A percentile compares a stretch with the other conserved stretches of the same genome.
Evolutionary conservation across 768 basidiomycete species (phyloP).

Genomic region (Termitomyces sp.): DNA sequence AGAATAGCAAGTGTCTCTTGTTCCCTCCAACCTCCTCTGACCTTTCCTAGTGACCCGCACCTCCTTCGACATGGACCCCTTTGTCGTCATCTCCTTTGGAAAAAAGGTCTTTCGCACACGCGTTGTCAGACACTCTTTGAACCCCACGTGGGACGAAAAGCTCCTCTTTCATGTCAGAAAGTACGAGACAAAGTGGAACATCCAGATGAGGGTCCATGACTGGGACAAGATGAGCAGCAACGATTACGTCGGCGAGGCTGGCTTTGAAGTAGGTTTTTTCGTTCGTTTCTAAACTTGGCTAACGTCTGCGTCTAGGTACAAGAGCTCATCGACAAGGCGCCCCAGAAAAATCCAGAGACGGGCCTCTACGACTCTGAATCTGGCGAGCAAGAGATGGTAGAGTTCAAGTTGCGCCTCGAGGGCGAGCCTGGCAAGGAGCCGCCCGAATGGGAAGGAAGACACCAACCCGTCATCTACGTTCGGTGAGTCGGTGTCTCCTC

Average conservation of each 20-base stretch:
- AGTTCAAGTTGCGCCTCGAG: constrained; percentile 60
- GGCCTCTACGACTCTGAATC: constrained; percentile 53
- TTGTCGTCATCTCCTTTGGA: constrained; percentile 92
- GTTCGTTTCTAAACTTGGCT: background rate
- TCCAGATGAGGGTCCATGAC: constrained; percentile 83
- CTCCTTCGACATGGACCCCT: constrained; percentile 97
- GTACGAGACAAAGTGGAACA: constrained; percentile 49
- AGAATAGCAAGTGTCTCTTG: constrained; percentile 63
- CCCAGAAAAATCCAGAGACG: constrained; percentile 55
- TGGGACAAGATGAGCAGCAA: constrained; percentile 95
- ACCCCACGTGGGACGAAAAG: constrained; percentile 94
- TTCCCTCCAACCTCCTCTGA: background rate
- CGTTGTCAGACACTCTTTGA: constrained; percentile 74
- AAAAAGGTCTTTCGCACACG: constrained; percentile 96
- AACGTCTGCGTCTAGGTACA: constrained; percentile 15
- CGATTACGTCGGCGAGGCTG: constrained; percentile 80
- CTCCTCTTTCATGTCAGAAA: constrained; percentile 90
- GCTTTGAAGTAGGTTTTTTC: constrained; percentile 47
- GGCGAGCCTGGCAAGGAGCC: constrained; percentile 44
- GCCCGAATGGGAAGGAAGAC: constrained; percentile 60
- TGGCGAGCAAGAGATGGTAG: constrained; percentile 64
- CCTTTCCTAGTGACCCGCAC: constrained; percentile 63
- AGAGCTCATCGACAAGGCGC: constrained; percentile 61
- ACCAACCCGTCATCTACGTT: constrained; percentile 64
- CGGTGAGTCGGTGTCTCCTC: constrained; percentile 33